These are phyloP conservation scores for Globisporangium lucens DNA, from an alignment of 352 stramenopile genomes.

Conservation along the genomic window DNA sequence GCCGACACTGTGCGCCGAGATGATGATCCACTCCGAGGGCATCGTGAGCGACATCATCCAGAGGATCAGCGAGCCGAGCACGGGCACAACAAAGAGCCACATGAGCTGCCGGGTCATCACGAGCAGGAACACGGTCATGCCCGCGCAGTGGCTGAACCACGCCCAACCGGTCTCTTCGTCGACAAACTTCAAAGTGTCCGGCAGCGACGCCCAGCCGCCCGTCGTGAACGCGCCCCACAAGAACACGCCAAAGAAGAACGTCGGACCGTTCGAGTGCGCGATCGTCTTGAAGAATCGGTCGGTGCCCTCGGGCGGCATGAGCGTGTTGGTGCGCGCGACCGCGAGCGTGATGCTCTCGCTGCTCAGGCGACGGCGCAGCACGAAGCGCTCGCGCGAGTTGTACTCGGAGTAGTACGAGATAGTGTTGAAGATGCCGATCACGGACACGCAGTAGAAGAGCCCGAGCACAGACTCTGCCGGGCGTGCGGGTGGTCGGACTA, in stretches of 20 bases:
- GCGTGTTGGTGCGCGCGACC: slow-evolving; percentile 53
- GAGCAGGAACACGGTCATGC: slow-evolving; percentile 74
- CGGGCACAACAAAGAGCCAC: slow-evolving; percentile 72
- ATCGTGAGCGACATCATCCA: slow-evolving; percentile 80
- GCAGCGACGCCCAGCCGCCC: slow-evolving; percentile 74
- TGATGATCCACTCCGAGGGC: slow-evolving; percentile 77
- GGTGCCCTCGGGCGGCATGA: slow-evolving; percentile 17
- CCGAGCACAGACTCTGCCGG: slow-evolving; percentile 53
- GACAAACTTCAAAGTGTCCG: slow-evolving; percentile 78
- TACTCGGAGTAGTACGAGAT: slow-evolving; percentile 88
- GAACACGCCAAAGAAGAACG: slow-evolving; percentile 59
- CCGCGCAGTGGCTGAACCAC: slow-evolving; percentile 83
- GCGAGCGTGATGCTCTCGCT: slow-evolving; percentile 79
- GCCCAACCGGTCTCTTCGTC: slow-evolving; percentile 82
- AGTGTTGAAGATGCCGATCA: slow-evolving; percentile 82
- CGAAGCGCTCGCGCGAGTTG: slow-evolving; percentile 77
- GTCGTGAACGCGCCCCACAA: slow-evolving; percentile 76
- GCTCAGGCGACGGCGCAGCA: slow-evolving; percentile 57
- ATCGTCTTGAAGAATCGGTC: slow-evolving; percentile 19
- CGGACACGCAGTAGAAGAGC: slow-evolving; percentile 64
- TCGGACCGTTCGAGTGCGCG: slow-evolving; percentile 44
- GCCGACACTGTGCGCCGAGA: slow-evolving; percentile 75
- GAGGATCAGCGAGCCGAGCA: slow-evolving; percentile 59
- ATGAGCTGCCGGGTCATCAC: slow-evolving; percentile 67
- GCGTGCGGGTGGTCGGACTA: slow-evolving; percentile 41